Evolutionary conservation across 495 filamentous ascomycete genomes (phyloP), one percentile per base, ranked within the genome.

Genomic region (Penicillium herquei): DNA sequence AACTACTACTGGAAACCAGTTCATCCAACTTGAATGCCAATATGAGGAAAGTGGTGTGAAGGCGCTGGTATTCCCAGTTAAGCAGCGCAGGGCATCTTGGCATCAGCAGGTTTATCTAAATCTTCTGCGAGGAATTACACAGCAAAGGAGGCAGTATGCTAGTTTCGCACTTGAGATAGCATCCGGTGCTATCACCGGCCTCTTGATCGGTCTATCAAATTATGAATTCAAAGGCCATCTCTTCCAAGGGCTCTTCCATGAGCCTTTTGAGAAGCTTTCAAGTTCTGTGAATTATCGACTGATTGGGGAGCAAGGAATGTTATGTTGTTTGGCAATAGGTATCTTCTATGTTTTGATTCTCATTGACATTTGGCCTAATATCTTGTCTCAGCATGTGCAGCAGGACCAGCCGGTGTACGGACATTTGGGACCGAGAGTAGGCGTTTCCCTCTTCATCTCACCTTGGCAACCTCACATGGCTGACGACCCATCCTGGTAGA

Each of bases 351-450:
- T n/a, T n/a, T n/a, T n/a, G n/a, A 13, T 6, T 6, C n/a, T 16
- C 7, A 42, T 17, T 52, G n/a, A n/a, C n/a, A n/a, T 18, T 31
- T 21, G 13, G 5, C 16, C 14, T 16, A 13, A 16, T 11, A 11
- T 8, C 17, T 9, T 37, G 17, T 6, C 37, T 13, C 33, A 57
- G 49, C 39, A 17, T 76, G 83, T 4, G 75, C 77, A 5, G 73
- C 79, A 11, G 74, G 72, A 30, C 75, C 82, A 0, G 78, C 82
- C 1, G 80, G 76, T 6, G 81, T 84, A 32, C 73, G 71, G 51
- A 67, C 80, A 44, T 84, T 84, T 61, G 81, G 79, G 8, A 81
- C 83, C 49, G 80, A 85, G 43, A 46, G n/a, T n/a, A n/a, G n/a
- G n/a, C n/a, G n/a, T n/a, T n/a, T n/a, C n/a, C n/a, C n/a, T n/a